Evolutionary conservation across 2,329 filamentous ascomycete species (phyloP), one percentile per base, ranked within the genome.

Genomic region (Myriosclerotinia scirpicola): DNA sequence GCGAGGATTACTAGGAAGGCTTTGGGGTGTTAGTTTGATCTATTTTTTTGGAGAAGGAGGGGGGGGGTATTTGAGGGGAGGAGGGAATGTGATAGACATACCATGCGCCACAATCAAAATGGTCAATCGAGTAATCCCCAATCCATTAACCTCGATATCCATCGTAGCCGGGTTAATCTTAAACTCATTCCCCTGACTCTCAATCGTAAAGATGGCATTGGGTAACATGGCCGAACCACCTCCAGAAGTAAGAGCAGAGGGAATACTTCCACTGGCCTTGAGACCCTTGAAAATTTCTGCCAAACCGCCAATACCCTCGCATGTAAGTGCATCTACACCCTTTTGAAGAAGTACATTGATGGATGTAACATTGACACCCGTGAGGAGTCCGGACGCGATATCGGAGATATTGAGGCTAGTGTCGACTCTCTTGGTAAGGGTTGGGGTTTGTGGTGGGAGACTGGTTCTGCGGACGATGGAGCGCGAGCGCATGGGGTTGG

Each of bases 101-200:
- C 63, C 63, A 65, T 65, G 63, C 38, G 20, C 42, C 22, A 60
- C 44, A 22, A 65, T 60, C 17, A 65, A 22, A 22, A 50, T 42
- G 1, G 46, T 59, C 34, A 65, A 42, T 15, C 9, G 38, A 52
- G 0, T 53, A 30, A 59, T 20, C 2, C 22, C 14, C 22, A 65
- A 12, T 2, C 54, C 63, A 53, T 65, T 65, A 0, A 65, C 63
- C 22, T 7, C 2, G 11, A 60, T 60, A 12, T 26, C 20, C 9
- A 11, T 17, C n/a, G n/a, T 30, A 3, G 54, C 7, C 20, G 63
- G 63, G 44, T 65, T 65, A 12, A 65, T 34, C 36, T 53, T 26
- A 9, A 65, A 65, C 17, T 40, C 40, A 5, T 65, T 65, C 1
- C 22, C 54, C 36, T 65, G 26, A 12, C 14, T 65, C 11, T 12